A percentile compares a stretch with the other conserved stretches of the same genome.
These are phyloP conservation scores for Aspergillus leporis DNA, from an alignment of 495 filamentous ascomycete species.

Conservation along the genomic window DNA sequence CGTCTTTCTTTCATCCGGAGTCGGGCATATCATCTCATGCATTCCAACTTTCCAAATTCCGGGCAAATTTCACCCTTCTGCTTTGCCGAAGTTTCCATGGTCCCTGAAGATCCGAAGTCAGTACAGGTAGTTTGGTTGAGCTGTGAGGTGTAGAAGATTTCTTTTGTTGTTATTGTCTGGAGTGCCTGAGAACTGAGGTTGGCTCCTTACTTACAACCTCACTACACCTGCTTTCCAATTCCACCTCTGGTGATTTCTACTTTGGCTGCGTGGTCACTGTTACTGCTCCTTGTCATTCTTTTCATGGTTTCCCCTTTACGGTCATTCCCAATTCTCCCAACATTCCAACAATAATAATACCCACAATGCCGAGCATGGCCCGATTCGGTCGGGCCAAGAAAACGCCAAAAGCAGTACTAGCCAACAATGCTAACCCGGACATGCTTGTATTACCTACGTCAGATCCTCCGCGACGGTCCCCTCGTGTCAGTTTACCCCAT, in stretches of 20 bases:
- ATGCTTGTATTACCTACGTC: slow-evolving; percentile 19
- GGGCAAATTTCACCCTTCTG: background rate
- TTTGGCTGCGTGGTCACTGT: slow-evolving; percentile 3
- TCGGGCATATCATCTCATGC: background rate
- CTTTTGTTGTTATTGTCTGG: background rate
- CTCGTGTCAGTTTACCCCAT: slow-evolving; percentile 43
- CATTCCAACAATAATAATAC: slow-evolving; percentile 10
- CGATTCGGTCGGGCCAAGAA: slow-evolving; percentile 36
- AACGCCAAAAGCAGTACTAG: slow-evolving; percentile 25
- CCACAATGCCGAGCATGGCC: slow-evolving; percentile 25
- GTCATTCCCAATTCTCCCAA: slow-evolving; percentile 5
- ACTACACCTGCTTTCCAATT: background rate
- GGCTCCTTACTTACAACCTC: background rate
- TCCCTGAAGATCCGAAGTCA: background rate
- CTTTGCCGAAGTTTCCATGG: background rate
- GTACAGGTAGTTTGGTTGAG: background rate
- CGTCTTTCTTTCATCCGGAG: background rate
- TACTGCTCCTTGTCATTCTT: slow-evolving; percentile 7
- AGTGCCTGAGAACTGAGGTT: background rate
- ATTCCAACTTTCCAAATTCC: background rate
- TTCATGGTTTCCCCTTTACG: slow-evolving; percentile 9
- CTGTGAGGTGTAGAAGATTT: background rate
- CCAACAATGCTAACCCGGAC: slow-evolving; percentile 30
- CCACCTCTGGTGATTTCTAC: background rate
- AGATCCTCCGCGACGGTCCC: slow-evolving; percentile 29